Evolutionary conservation across 2,329 filamentous ascomycete species (phyloP), one percentile per base, ranked within the genome.

Genomic region (Pseudonectria foliicola): DNA sequence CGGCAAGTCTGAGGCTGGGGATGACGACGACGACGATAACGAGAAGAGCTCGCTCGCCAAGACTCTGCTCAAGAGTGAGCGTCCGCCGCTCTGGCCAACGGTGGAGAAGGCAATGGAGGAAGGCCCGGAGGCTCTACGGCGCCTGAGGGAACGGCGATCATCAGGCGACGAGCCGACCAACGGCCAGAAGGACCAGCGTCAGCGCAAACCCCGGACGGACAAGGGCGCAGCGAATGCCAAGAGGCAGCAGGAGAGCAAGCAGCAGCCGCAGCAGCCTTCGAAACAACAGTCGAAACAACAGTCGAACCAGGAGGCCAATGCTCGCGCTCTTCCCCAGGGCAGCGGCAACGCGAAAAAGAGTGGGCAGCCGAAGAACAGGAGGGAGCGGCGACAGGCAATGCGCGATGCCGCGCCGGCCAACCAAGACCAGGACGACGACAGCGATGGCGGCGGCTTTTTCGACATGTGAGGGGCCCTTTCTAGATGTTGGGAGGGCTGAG

Each of bases 91-190:
- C 64, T 88, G 84, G 84, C 60, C 62, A 12, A 61, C 70, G 11
- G 71, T 90, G 13, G 81, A 85, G 60, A 66, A 74, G 49, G 71
- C 78, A 10, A 77, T 82, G 66, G 62, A 66, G 34, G 64, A 76
- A 25, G 77, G 77, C 6, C 63, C 54, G 3, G 46, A 63, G 1
- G 68, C 68, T 11, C 53, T 84, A 33, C 67, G 73, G 39, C 61
- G 54, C 34, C 50, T 84, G 32, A 67, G 77, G 33, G 75, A 82
- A 45, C 69, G 77, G 39, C 60, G 57, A 15, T 44, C 54, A 11
- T 36, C 44, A 25, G 48, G 45, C 6, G 39, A 40, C 6, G 33
- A 40, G 18, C 38, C 31, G 25, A 35, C 35, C 25, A 31, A 27
- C 15, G 43, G 34, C 30, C 39, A 14, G 36, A 46, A 24, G 36